phyloP scores from a whole-genome alignment of 805 yeast species.

The Kodamaea restingae region DNA sequence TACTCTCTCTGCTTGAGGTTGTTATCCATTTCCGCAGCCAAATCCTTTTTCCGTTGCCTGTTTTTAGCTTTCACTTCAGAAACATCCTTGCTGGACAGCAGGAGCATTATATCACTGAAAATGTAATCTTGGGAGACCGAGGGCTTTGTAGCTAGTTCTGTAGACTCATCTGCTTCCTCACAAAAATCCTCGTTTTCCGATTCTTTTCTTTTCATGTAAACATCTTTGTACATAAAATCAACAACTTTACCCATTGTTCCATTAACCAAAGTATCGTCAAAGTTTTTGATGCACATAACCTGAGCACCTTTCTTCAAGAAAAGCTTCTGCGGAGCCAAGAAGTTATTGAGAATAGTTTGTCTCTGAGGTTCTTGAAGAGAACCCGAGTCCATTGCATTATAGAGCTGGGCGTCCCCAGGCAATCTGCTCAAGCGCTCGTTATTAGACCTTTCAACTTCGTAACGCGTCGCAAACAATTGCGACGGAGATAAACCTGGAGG shows the following conservation, averaged over 20 bases:
- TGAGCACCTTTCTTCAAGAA: constrained; percentile 68
- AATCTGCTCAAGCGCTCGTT: constrained; percentile 43
- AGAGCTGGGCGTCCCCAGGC: constrained; percentile 42
- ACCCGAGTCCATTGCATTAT: constrained; percentile 56
- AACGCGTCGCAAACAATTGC: constrained; percentile 66
- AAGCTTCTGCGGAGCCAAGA: constrained; percentile 57
- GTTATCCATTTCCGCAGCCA: constrained; percentile 40
- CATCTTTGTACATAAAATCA: constrained; percentile 45
- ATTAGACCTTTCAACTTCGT: constrained; percentile 69
- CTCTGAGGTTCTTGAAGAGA: constrained; percentile 38
- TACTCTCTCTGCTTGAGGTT: constrained; percentile 45
- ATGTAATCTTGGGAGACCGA: constrained; percentile 9
- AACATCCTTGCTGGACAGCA: constrained; percentile 2
- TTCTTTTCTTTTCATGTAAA: constrained; percentile 26
- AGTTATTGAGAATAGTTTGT: constrained; percentile 47
- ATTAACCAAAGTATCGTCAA: constrained; percentile 68
- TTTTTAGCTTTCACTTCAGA: constrained; percentile 28
- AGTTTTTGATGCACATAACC: constrained; percentile 77
- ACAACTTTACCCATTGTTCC: constrained; percentile 72
- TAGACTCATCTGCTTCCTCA: constrained; percentile 3
- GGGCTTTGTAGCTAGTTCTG: constrained; percentile 6
- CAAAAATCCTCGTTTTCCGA: constrained; percentile 1
- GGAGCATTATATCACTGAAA: constrained; percentile 5
- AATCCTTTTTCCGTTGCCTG: constrained; percentile 44
- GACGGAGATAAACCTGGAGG: constrained; percentile 67